These are phyloP conservation scores for Xenoacremonium recifei DNA, from an alignment of 2,329 filamentous ascomycete species.

Conservation along the genomic window DNA sequence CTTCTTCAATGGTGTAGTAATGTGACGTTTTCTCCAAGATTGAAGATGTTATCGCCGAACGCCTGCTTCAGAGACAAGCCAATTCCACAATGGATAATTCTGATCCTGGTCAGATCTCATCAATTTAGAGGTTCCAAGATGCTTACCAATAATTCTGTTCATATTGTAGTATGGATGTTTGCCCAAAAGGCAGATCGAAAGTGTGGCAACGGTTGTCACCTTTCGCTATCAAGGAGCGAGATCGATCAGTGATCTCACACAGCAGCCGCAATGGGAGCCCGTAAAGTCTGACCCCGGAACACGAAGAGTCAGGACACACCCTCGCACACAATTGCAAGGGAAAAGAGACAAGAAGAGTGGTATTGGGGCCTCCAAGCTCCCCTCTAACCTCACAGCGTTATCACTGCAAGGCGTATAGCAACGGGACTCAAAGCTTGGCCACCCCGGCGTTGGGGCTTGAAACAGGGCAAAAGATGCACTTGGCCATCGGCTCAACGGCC, in stretches of 20 bases:
- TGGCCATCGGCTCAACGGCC: slow-evolving; percentile 13
- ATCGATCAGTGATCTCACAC: too few species aligned
- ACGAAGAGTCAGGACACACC: slow-evolving; percentile 4
- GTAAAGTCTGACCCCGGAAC: neutral
- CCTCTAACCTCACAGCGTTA: slow-evolving; percentile 20
- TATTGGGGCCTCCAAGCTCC: slow-evolving; percentile 14
- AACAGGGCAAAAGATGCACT: slow-evolving; percentile 21
- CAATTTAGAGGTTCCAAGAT: too few species aligned
- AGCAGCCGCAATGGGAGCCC: neutral
- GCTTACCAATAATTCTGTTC: too few species aligned
- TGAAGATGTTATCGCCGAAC: too few species aligned
- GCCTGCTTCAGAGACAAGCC: neutral
- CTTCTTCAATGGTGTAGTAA: too few species aligned
- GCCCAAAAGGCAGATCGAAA: too few species aligned
- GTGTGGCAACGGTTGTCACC: too few species aligned
- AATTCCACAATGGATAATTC: neutral
- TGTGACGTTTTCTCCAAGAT: too few species aligned
- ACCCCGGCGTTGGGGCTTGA: slow-evolving; percentile 56
- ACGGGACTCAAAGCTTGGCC: slow-evolving; percentile 37
- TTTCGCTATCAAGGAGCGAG: too few species aligned
- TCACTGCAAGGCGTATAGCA: slow-evolving; percentile 24
- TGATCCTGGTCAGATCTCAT: neutral
- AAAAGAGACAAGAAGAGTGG: slow-evolving; percentile 2
- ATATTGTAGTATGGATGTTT: too few species aligned
- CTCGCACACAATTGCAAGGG: too few species aligned